These are phyloP conservation scores for Solanum neorickii DNA, from an alignment of 257 asterid genomes.

Conservation along the genomic window DNA sequence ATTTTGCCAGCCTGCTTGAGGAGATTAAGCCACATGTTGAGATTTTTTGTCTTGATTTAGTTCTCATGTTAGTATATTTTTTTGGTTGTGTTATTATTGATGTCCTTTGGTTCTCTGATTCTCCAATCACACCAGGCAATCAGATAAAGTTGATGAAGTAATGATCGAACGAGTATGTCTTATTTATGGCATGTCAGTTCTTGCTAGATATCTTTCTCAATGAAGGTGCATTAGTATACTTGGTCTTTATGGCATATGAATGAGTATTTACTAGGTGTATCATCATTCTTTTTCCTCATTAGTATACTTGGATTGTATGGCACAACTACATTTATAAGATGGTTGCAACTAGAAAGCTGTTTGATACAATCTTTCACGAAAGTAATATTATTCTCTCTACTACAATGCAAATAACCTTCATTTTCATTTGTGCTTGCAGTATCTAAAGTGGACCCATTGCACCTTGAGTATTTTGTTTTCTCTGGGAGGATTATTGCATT, in stretches of 20 bases:
- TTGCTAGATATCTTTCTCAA: background rate
- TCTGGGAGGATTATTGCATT: background rate
- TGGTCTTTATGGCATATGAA: background rate
- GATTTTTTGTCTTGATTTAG: background rate
- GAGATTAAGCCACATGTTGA: background rate
- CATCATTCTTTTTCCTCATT: background rate
- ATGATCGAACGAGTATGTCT: background rate
- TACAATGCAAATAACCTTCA: background rate
- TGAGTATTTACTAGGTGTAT: background rate
- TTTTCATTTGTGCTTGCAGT: conserved; percentile 36
- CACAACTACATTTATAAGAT: background rate
- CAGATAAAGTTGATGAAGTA: background rate
- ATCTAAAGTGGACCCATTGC: conserved; percentile 78
- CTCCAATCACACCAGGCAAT: background rate
- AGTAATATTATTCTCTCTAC: background rate
- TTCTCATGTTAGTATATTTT: background rate
- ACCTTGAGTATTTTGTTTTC: conserved; percentile 57
- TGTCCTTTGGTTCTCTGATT: background rate
- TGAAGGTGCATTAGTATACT: background rate
- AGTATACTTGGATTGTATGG: background rate
- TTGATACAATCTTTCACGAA: background rate
- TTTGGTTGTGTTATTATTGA: background rate
- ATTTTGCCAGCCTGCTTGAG: background rate
- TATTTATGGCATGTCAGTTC: background rate
- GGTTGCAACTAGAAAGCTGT: background rate